Percentiles rank a stretch among this genome's conserved stretches.
phyloP scores from a whole-genome alignment of 2,329 filamentous ascomycete genomes.

The Cladosporium sp. region DNA sequence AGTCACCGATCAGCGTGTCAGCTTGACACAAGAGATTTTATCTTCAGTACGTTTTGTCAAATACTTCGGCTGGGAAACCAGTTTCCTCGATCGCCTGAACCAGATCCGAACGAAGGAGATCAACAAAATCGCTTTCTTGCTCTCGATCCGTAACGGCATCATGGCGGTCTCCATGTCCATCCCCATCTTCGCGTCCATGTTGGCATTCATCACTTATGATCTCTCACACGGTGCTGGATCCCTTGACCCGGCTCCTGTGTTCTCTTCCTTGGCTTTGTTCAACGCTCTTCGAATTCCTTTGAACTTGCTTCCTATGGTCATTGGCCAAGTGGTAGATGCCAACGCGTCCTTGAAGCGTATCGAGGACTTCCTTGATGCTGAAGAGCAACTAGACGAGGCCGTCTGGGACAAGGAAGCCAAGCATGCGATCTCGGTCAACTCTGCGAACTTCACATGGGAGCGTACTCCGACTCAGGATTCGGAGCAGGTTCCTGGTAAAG shows the following conservation, averaged over 20 bases:
- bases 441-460: slow-evolving; percentile 88
- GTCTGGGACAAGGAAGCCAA: slow-evolving; percentile 50
- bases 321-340: slow-evolving; percentile 86
- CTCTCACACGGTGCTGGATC: slow-evolving; percentile 53
- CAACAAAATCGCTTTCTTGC: slow-evolving; percentile 72
- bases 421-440: slow-evolving; percentile 61
- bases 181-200: slow-evolving; percentile 91
- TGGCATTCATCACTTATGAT: slow-evolving; percentile 80
- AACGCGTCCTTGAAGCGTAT: slow-evolving; percentile 81
- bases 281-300: slow-evolving; percentile 86
- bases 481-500: slow-evolving; percentile 31
- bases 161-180: slow-evolving; percentile 79
- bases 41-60: slow-evolving; percentile 93
- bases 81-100: slow-evolving; percentile 73
- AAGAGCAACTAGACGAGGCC: slow-evolving; percentile 75
- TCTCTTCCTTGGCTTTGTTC: slow-evolving; percentile 91
- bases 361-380: slow-evolving; percentile 79
- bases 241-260: slow-evolving; percentile 72
- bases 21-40: slow-evolving; percentile 86
- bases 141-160: slow-evolving; percentile 80
- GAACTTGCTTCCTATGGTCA: slow-evolving; percentile 80
- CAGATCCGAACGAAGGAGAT: slow-evolving; percentile 75
- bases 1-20: slow-evolving; percentile 87
- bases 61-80: slow-evolving; percentile 91
- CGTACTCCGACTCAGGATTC: slow-evolving; percentile 51